These are phyloP conservation scores for Brassica balearica DNA, from an alignment of 441 rosid species.

Conservation along the genomic window DNA sequence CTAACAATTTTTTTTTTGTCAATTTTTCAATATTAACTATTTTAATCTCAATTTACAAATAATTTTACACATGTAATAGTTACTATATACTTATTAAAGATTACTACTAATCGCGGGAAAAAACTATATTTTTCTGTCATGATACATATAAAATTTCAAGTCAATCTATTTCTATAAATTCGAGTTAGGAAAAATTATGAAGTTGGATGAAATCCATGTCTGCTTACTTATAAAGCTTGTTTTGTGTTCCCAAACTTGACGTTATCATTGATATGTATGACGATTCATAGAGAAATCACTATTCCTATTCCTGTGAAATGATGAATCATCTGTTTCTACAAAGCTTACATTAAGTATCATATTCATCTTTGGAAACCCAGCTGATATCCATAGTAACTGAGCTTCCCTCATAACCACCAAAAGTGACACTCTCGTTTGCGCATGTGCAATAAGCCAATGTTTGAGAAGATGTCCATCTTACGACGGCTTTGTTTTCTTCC, in stretches of 20 bases:
- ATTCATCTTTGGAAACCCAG: not conserved
- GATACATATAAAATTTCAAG: no score
- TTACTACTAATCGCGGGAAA: no score
- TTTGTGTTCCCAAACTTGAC: not conserved
- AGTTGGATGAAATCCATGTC: conserved; percentile 30
- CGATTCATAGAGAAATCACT: not conserved
- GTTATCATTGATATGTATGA: conserved; percentile 1
- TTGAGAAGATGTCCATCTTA: conserved; percentile 46
- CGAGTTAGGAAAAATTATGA: no score
- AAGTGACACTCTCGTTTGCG: not conserved
- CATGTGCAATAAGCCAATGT: not conserved
- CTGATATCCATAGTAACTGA: not conserved
- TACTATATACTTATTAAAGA: no score
- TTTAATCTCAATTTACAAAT: no score
- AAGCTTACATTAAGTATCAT: not conserved
- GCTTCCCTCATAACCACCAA: not conserved
- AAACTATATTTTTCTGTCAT: no score
- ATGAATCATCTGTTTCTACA: conserved; percentile 4
- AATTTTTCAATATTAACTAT: no score
- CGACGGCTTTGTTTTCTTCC: conserved; percentile 66
- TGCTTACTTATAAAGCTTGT: conserved; percentile 44
- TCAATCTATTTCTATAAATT: no score
- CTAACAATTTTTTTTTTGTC: no score
- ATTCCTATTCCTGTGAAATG: conserved; percentile 5
- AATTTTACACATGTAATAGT: no score